A percentile compares a stretch with the other conserved stretches of the same genome.
Evolutionary conservation across 2,329 filamentous ascomycete species (phyloP).

Genomic region (Calonectria pseudoreteaudii): DNA sequence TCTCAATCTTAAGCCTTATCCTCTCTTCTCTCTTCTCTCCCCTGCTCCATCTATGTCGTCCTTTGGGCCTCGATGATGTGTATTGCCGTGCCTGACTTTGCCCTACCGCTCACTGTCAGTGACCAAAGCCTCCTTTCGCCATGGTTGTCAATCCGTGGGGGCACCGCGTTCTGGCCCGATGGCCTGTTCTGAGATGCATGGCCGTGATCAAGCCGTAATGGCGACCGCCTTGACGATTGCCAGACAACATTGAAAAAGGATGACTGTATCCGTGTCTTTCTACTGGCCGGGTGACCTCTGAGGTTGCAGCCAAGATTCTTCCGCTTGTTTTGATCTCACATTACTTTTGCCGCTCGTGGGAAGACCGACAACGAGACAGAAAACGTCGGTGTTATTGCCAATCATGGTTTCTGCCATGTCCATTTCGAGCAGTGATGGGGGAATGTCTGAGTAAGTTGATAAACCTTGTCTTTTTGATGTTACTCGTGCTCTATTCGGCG

Average conservation of each 20-base stretch:
- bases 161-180: background rate
- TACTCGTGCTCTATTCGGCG: no score
- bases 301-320: background rate
- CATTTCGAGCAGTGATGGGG: background rate
- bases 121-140: background rate
- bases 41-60: background rate
- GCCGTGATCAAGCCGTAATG: background rate
- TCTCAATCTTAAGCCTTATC: background rate
- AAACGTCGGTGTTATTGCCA: background rate
- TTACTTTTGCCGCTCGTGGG: background rate
- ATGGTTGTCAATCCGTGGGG: background rate
- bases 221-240: background rate
- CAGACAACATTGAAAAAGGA: background rate
- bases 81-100: background rate
- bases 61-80: background rate
- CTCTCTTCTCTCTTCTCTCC: slow-evolving; percentile 14
- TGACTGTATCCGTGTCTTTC: background rate
- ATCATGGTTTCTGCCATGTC: background rate
- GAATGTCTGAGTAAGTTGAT: background rate
- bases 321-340: background rate
- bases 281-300: background rate
- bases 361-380: background rate
- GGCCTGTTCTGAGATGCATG: background rate
- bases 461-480: no score
- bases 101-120: background rate